Evolutionary conservation across 441 rosid species (phyloP).

Genomic region (Brassica hybrid): DNA sequence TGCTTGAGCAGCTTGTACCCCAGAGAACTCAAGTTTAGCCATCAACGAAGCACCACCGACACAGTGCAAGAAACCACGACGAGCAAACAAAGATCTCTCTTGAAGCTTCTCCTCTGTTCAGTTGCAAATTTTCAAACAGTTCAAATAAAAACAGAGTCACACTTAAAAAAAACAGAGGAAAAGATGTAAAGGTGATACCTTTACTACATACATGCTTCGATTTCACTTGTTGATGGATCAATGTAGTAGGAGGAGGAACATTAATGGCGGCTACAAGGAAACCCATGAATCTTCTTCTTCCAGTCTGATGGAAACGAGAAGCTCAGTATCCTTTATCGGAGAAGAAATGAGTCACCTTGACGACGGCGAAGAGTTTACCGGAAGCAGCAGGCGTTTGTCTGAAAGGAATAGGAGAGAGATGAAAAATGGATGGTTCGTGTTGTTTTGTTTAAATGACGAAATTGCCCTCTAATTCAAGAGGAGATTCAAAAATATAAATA

Average conservation of each 20-base stretch:
- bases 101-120: constrained; percentile 32
- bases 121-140: neutral
- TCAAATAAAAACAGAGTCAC: neutral
- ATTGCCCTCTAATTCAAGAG: constrained; percentile 9
- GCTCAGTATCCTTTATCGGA: neutral
- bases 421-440: constrained; percentile 33
- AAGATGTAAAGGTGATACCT: constrained; percentile 17
- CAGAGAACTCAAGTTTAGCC: constrained; percentile 40
- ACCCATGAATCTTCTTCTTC: constrained; percentile 43
- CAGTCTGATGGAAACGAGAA: neutral
- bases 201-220: constrained; percentile 35
- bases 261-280: constrained; percentile 50
- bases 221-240: constrained; percentile 31
- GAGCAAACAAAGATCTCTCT: constrained; percentile 36
- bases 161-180: neutral
- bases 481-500: too few species aligned
- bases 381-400: constrained; percentile 4
- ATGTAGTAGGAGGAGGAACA: constrained; percentile 43
- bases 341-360: neutral
- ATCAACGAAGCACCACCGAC: constrained; percentile 42
- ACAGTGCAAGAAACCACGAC: constrained; percentile 51
- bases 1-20: constrained; percentile 52
- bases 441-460: constrained; percentile 23
- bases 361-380: constrained; percentile 17
- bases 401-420: constrained; percentile 8